A percentile compares a stretch with the other conserved stretches of the same genome.
Conservation (phyloP, 768 basidiomycete genomes). For the Termitomyces eurrhizus region DNA sequence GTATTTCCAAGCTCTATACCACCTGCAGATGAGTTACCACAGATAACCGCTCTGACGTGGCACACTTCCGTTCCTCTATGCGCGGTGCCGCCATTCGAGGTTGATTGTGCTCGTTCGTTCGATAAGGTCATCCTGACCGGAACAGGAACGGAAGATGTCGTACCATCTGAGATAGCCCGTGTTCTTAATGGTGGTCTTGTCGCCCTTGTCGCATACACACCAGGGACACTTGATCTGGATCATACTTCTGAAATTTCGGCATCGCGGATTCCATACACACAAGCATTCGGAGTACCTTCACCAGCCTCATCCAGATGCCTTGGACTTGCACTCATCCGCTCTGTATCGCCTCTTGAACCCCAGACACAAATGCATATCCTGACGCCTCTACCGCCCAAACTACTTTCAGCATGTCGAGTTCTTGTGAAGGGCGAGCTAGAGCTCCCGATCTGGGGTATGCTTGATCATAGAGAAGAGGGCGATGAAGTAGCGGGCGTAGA, state of each 20-base stretch:
- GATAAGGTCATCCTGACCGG: conserved; percentile 67
- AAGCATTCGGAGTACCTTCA: conserved; percentile 47
- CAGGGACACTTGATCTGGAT: conserved; percentile 33
- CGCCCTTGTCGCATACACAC: conserved; percentile 58
- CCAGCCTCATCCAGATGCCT: conserved; percentile 61
- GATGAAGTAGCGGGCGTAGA: conserved; percentile 45
- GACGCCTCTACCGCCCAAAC: conserved; percentile 60
- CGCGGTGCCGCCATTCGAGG: conserved; percentile 66
- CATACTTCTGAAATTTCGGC: not conserved
- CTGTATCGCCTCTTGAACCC: conserved; percentile 28
- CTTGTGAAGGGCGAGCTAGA: conserved; percentile 88
- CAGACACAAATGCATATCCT: conserved; percentile 71
- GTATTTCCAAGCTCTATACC: conserved; percentile 22
- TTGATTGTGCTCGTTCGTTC: conserved; percentile 53
- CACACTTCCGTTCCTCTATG: conserved; percentile 64
- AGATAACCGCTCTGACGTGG: conserved; percentile 53
- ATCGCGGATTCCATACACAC: conserved; percentile 50
- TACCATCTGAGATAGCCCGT: conserved; percentile 58
- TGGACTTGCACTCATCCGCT: conserved; percentile 77
- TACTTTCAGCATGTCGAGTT: conserved; percentile 40
- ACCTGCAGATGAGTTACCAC: conserved; percentile 20
- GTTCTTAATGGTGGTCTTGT: conserved; percentile 83
- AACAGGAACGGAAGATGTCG: conserved; percentile 76
- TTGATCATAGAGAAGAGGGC: conserved; percentile 56
- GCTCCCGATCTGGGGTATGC: conserved; percentile 82